Percentiles rank a stretch among this genome's conserved stretches.
Evolutionary conservation across 2,329 filamentous ascomycete species (phyloP).

Genomic region (Fusarium devonianum): DNA sequence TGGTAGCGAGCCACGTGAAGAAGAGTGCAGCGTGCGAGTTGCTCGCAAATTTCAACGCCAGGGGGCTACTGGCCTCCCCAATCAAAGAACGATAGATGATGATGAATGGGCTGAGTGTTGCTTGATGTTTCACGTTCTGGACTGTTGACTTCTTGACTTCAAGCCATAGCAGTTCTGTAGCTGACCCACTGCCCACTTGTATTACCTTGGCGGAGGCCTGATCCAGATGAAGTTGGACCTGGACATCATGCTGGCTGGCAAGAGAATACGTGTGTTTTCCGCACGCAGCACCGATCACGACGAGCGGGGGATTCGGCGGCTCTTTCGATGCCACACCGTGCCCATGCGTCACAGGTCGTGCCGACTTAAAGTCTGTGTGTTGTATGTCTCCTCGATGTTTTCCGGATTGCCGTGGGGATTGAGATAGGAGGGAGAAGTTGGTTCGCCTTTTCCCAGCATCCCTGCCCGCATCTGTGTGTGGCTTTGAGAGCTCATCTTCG

Average conservation of each 20-base stretch:
- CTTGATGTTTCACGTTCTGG: slow-evolving; percentile 17
- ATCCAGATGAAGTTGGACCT: slow-evolving; percentile 14
- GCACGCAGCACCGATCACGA: slow-evolving; percentile 37
- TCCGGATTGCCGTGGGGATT: background rate
- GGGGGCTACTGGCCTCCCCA: background rate
- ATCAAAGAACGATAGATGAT: slow-evolving; percentile 34
- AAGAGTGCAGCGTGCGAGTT: slow-evolving; percentile 15
- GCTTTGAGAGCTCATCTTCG: slow-evolving; percentile 43
- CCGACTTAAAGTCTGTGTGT: slow-evolving; percentile 28
- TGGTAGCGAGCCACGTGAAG: slow-evolving; percentile 24
- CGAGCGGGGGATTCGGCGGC: background rate
- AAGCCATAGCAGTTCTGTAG: slow-evolving; percentile 30
- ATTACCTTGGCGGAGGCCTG: slow-evolving; percentile 4
- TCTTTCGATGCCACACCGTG: background rate
- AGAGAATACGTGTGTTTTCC: slow-evolving; percentile 19
- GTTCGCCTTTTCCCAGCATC: slow-evolving; percentile 13
- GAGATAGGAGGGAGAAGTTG: slow-evolving; percentile 24
- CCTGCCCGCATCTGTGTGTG: background rate
- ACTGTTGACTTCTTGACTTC: slow-evolving; percentile 29
- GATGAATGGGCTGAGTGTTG: slow-evolving; percentile 27
- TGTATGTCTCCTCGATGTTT: slow-evolving; percentile 41
- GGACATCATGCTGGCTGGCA: background rate
- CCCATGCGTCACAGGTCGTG: background rate
- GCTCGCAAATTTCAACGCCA: slow-evolving; percentile 36
- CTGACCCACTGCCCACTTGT: background rate